These are phyloP conservation scores for Leccinum truebloodii DNA, from an alignment of 768 basidiomycete genomes.

Conservation along the genomic window DNA sequence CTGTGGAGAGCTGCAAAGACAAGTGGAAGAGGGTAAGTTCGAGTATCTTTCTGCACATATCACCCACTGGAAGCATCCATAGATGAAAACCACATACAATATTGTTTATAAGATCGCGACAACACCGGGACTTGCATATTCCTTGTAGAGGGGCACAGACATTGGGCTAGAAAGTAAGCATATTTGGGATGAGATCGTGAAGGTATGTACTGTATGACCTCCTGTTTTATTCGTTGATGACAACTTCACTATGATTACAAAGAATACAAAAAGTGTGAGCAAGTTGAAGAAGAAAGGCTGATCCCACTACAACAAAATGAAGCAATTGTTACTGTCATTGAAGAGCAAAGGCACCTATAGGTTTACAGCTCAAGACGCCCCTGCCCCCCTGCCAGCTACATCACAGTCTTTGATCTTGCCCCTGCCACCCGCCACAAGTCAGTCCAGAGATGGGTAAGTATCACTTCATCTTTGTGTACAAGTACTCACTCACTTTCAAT, in stretches of 20 bases:
- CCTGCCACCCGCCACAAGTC: no score
- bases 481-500: no score
- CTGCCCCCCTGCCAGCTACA: not conserved
- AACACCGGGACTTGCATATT: not conserved
- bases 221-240: no score
- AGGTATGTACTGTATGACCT: not conserved
- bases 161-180: not conserved
- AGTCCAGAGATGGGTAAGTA: no score
- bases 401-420: not conserved
- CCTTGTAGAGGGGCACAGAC: not conserved
- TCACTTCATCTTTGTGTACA: no score
- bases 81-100: not conserved
- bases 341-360: not conserved
- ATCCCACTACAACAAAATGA: not conserved
- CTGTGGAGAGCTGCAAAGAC: not conserved
- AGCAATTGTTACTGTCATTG: not conserved
- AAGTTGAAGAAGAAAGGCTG: not conserved
- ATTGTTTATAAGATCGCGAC: not conserved
- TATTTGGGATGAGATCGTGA: not conserved
- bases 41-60: not conserved
- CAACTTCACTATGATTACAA: no score
- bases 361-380: not conserved
- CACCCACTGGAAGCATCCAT: not conserved
- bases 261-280: not conserved
- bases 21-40: not conserved